Evolutionary conservation across 768 basidiomycete species (phyloP), one percentile per base, ranked within the genome.

Genomic region (Boletus vinaceobasis): DNA sequence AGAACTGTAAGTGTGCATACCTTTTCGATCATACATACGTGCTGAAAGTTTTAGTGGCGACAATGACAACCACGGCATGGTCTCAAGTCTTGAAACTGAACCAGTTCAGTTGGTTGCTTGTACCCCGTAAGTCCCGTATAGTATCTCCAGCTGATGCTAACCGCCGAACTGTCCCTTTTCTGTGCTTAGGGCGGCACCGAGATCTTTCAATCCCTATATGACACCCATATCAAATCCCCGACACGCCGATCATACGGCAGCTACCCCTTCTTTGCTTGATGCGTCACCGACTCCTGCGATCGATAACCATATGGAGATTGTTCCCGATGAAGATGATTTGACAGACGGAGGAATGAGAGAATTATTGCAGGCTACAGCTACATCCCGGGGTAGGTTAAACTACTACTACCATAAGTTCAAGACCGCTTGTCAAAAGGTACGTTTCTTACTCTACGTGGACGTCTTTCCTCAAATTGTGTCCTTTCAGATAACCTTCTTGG

Each of bases 211-310:
- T 45, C 66, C 64, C 1, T 66, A 66, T 38, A 44, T 66, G 66
- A 66, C 65, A 19, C 65, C 65, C 0, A 1, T 66, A 26, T 66
- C 63, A n/a, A 65, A 68, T 43, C 55, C 66, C 19, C 60, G 65
- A 36, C 48, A 36, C 21, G 43, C 29, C 5, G 40, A 45, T 37
- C n/a, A 51, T 44, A 2, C 14, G 14, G 44, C 35, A 32, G 11
- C 21, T 15, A 21, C 40, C 10, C 40, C 45, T 21, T 50, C 42
- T 43, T 40, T 21, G 9, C 39, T 39, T 14, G 11, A 47, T 15
- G 17, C 23, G 1, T 52, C 63, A 15, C 65, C 58, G 4, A 60
- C 47, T n/a, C 43, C 47, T 26, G 33, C 37, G 36, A 35, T n/a
- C 4, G 33, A 44, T 32, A n/a, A 15, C 35, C 27, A 32, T 43